Percentiles rank a stretch among this genome's conserved stretches.
Evolutionary conservation across 176 grass and related monocot genomes (phyloP).

Genomic region (Phragmites australis): DNA sequence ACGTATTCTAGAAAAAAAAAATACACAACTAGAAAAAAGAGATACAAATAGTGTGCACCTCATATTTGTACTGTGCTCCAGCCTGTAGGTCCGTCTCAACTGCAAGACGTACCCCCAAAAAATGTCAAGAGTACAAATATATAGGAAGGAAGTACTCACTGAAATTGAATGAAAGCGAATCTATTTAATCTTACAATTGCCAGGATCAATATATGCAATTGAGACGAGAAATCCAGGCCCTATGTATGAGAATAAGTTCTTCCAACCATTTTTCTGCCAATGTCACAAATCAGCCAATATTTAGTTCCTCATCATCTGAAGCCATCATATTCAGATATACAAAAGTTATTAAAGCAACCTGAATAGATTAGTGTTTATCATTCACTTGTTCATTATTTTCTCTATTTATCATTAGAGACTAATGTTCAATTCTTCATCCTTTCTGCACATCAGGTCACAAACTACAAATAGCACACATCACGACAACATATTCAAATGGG

Average conservation of each 20-base stretch:
- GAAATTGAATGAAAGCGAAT: conserved; percentile 20
- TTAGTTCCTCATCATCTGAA: conserved; percentile 25
- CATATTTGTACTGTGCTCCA: conserved; percentile 93
- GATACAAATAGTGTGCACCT: conserved; percentile 52
- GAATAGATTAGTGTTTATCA: not conserved
- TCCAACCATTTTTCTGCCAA: conserved; percentile 87
- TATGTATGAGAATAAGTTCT: conserved; percentile 87
- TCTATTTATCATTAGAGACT: conserved; percentile 7
- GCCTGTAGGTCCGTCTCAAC: conserved; percentile 94
- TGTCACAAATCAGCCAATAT: conserved; percentile 16
- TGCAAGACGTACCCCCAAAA: conserved; percentile 32
- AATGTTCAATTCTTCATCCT: not conserved
- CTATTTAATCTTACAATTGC: conserved; percentile 71
- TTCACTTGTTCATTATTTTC: not conserved
- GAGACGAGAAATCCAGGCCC: conserved; percentile 97
- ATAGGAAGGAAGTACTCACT: not conserved
- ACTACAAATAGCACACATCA: not conserved
- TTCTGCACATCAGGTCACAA: not conserved
- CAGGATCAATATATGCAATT: conserved; percentile 97
- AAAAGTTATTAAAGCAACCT: not conserved
- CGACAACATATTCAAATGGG: not conserved
- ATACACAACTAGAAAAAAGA: not conserved
- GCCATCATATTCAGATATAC: not conserved
- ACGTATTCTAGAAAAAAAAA: too few species aligned
- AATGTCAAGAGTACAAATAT: conserved; percentile 10